phyloP scores from a whole-genome alignment of 1,284 basidiomycete species.

The Pascua sp. region DNA sequence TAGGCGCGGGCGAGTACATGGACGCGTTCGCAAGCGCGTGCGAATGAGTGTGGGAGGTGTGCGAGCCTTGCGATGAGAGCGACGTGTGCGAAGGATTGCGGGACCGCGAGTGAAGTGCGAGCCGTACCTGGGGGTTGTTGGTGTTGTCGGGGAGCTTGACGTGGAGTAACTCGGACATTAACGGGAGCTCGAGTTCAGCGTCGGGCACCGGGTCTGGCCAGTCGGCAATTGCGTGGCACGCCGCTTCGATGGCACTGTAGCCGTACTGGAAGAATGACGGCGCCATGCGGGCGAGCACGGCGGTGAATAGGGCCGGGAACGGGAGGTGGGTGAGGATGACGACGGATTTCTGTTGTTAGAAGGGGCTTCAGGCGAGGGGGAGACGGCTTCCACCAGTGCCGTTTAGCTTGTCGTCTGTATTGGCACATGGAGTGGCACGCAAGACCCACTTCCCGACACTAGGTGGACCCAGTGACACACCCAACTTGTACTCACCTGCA shows the following conservation, averaged over 20 bases:
- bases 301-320: conserved; percentile 76
- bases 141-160: conserved; percentile 66
- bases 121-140: conserved; percentile 63
- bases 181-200: conserved; percentile 66
- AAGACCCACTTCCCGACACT: too few species aligned
- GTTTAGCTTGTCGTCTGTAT: too few species aligned
- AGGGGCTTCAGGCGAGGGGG: background rate
- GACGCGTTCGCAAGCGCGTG: too few species aligned
- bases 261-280: conserved; percentile 72
- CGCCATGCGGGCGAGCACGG: conserved; percentile 66
- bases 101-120: background rate
- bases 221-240: conserved; percentile 76
- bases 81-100: background rate
- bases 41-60: too few species aligned
- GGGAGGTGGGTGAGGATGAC: conserved; percentile 80
- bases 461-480: background rate
- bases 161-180: conserved; percentile 70
- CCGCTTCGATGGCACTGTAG: conserved; percentile 74
- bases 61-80: too few species aligned
- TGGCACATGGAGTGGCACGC: too few species aligned
- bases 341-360: conserved; percentile 63
- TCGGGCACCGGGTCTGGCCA: conserved; percentile 71
- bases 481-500: conserved; percentile 60
- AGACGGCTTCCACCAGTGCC: too few species aligned
- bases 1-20: background rate